phyloP scores from a whole-genome alignment of 78 protist species.

The Speleostelium caveatum region DNA sequence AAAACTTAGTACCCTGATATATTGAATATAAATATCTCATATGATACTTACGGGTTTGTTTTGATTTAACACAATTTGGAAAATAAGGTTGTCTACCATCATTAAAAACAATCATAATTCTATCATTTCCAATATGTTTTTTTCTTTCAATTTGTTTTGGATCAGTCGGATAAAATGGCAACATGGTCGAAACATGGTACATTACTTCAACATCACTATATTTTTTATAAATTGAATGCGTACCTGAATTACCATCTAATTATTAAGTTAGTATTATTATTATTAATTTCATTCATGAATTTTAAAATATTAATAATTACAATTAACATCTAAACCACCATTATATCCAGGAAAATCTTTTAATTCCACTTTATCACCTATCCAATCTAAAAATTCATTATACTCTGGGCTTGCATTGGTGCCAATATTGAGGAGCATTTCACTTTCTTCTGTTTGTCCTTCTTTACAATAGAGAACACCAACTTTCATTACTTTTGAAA shows the following conservation, averaged over 20 bases:
- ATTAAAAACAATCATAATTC: conserved; percentile 77
- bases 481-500: conserved; percentile 55
- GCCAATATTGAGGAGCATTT: conserved; percentile 18
- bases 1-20: background rate
- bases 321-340: conserved; percentile 83
- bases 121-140: conserved; percentile 80
- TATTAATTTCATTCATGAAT: background rate
- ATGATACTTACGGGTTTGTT: conserved; percentile 76
- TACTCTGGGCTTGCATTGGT: conserved; percentile 43
- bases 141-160: conserved; percentile 83
- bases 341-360: conserved; percentile 56
- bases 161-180: conserved; percentile 84
- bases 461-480: conserved; percentile 71
- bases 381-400: conserved; percentile 45
- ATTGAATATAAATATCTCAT: background rate
- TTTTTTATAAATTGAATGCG: conserved; percentile 79
- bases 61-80: conserved; percentile 70
- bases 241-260: conserved; percentile 76
- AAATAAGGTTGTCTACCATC: conserved; percentile 62
- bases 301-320: conserved; percentile 25
- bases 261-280: background rate
- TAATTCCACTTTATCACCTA: conserved; percentile 76
- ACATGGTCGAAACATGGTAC: conserved; percentile 89
- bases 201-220: conserved; percentile 81
- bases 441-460: conserved; percentile 46